A percentile compares a stretch with the other conserved stretches of the same genome.
These are phyloP conservation scores for Durusdinium trenchii DNA, from an alignment of 73 alveolate species.

Conservation along the genomic window DNA sequence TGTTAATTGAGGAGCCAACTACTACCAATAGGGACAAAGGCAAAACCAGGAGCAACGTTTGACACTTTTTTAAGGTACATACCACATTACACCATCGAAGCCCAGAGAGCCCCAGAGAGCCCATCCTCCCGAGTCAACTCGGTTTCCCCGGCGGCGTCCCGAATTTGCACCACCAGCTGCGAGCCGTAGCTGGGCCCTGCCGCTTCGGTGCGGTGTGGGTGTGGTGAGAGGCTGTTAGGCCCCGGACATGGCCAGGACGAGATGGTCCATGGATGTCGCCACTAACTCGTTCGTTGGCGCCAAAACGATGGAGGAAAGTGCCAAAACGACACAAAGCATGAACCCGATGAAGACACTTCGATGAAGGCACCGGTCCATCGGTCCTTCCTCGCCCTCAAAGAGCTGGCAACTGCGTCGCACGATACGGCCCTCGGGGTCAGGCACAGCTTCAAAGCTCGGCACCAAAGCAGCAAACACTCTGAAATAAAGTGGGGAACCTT, in stretches of 20 bases:
- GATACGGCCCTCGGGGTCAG: slow-evolving; percentile 31
- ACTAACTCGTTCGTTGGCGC: no score
- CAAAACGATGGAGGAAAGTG: neutral
- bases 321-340: neutral
- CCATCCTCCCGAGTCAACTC: neutral
- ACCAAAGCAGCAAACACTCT: neutral
- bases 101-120: neutral
- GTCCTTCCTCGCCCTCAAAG: neutral
- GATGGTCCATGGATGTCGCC: no score
- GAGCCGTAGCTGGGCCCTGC: slow-evolving; percentile 9
- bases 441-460: neutral
- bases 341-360: neutral
- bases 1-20: no score
- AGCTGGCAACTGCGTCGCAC: slow-evolving; percentile 62
- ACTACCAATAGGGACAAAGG: no score
- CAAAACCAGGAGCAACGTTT: no score
- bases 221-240: no score
- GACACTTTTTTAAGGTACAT: no score
- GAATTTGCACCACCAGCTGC: neutral
- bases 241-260: no score
- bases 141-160: neutral
- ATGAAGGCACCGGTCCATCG: neutral
- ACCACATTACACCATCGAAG: no score
- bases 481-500: neutral
- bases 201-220: neutral